phyloP scores from a whole-genome alignment of 176 grass and related monocot genomes.

The Paspalum notatum region DNA sequence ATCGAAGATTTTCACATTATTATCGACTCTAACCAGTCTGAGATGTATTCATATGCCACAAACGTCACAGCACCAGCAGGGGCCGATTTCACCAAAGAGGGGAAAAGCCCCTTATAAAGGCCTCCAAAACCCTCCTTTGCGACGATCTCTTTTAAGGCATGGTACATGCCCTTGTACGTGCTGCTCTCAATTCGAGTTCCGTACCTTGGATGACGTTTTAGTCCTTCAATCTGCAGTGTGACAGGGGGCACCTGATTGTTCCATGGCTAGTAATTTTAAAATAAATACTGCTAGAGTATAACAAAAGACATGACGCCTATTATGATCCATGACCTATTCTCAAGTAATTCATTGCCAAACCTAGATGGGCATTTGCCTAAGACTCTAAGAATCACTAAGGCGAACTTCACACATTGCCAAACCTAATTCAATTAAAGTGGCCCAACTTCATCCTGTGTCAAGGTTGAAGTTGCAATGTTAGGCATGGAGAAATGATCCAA shows the following conservation, averaged over 20 bases:
- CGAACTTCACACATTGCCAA: background rate
- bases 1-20: conserved; percentile 58
- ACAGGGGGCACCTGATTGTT: background rate
- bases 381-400: background rate
- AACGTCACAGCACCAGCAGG: conserved; percentile 97
- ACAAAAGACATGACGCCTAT: background rate
- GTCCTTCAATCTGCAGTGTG: conserved; percentile 80
- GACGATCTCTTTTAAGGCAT: conserved; percentile 86
- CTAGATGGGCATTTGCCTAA: background rate
- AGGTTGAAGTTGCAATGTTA: background rate
- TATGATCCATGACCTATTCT: background rate
- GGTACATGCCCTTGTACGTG: conserved; percentile 80
- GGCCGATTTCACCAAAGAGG: conserved; percentile 91
- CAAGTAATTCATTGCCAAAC: conserved; percentile 1
- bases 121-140: conserved; percentile 68
- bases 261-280: background rate
- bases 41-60: conserved; percentile 89
- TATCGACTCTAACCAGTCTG: conserved; percentile 75
- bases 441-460: background rate
- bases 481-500: background rate
- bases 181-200: conserved; percentile 72
- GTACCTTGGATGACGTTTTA: conserved; percentile 88
- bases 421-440: background rate
- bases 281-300: background rate
- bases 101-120: conserved; percentile 94